A percentile compares a stretch with the other conserved stretches of the same genome.
These are phyloP conservation scores for Vicia villosa DNA, from an alignment of 306 rosid genomes.

Conservation along the genomic window DNA sequence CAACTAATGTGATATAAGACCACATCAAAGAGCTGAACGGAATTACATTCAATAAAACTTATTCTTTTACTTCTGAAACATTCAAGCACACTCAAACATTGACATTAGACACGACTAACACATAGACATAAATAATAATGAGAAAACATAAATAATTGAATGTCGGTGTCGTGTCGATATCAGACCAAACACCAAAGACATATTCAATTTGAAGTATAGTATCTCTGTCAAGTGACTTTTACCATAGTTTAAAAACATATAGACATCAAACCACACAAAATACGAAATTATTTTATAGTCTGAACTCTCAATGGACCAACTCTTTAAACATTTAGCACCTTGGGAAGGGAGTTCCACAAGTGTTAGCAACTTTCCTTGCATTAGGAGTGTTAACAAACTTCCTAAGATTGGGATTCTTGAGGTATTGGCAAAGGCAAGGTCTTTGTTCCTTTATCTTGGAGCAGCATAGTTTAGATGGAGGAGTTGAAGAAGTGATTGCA, in stretches of 20 bases:
- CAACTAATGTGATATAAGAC: conserved; percentile 41
- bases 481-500: conserved; percentile 77
- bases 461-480: conserved; percentile 83
- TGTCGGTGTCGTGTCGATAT: not conserved
- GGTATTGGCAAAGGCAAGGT: conserved; percentile 94
- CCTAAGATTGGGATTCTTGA: conserved; percentile 86
- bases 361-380: conserved; percentile 88
- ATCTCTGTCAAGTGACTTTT: not conserved
- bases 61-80: conserved; percentile 15
- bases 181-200: not conserved
- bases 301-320: conserved; percentile 33
- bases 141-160: not conserved
- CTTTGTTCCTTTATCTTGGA: conserved; percentile 90
- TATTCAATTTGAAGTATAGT: not conserved
- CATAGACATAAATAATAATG: not conserved
- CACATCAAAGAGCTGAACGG: conserved; percentile 53
- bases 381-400: conserved; percentile 89
- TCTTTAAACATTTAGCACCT: conserved; percentile 41
- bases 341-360: conserved; percentile 96
- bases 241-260: conserved; percentile 36
- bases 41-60: conserved; percentile 45
- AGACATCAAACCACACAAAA: conserved; percentile 48
- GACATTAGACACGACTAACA: not conserved
- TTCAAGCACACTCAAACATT: not conserved
- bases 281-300: conserved; percentile 34